phyloP scores from a whole-genome alignment of 1,284 basidiomycete genomes.

The Ustilago bromivora region DNA sequence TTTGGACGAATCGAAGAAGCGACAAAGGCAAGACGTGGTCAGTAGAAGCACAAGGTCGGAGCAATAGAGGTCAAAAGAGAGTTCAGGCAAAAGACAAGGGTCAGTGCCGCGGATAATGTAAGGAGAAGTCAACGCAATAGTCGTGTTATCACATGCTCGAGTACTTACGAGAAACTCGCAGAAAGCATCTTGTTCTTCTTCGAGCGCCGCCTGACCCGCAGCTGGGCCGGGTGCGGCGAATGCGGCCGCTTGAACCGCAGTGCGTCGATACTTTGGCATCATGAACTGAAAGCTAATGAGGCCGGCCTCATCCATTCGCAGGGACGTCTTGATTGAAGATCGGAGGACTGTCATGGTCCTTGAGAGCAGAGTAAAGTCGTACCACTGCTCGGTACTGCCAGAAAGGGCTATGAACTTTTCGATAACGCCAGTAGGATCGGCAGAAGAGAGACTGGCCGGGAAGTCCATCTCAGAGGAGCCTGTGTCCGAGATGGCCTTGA shows the following conservation, averaged over 20 bases:
- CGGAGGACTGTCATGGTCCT: conserved; percentile 54
- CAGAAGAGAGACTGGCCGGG: conserved; percentile 41
- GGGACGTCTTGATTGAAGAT: conserved; percentile 57
- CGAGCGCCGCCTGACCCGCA: conserved; percentile 34
- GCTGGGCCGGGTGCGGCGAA: conserved; percentile 6
- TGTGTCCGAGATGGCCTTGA: conserved; percentile 42
- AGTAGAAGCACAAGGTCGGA: background rate
- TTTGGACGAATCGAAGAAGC: background rate
- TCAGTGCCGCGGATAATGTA: background rate
- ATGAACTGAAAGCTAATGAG: conserved; percentile 64
- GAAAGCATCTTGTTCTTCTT: conserved; percentile 56
- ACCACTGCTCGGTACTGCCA: conserved; percentile 45
- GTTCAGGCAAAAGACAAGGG: background rate
- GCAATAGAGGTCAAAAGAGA: background rate
- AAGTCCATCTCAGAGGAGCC: conserved; percentile 56
- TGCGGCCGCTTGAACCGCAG: conserved; percentile 5
- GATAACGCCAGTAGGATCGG: conserved; percentile 51
- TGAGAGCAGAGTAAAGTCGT: conserved; percentile 45
- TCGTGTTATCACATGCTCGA: background rate
- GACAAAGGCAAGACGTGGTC: background rate
- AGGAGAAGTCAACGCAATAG: background rate
- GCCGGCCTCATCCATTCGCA: conserved; percentile 59
- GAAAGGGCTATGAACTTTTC: conserved; percentile 49
- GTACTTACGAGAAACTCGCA: conserved; percentile 56
- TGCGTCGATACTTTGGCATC: conserved; percentile 54